These are phyloP conservation scores for Dissoconium aciculare DNA, from an alignment of 2,329 filamentous ascomycete species.

Conservation along the genomic window DNA sequence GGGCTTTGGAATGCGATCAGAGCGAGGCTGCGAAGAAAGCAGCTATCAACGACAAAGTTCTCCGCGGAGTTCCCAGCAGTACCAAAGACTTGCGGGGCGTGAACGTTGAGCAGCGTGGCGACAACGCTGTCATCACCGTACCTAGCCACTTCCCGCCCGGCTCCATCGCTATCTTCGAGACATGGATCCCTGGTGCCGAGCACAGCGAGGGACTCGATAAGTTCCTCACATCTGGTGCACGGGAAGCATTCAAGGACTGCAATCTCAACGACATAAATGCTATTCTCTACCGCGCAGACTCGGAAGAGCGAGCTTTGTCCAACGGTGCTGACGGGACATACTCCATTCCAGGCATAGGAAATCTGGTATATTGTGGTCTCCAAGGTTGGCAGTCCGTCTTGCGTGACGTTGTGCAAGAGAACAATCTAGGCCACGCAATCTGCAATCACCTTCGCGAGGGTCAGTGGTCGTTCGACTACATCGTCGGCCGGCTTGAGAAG, in stretches of 20 bases:
- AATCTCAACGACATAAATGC: constrained; percentile 79
- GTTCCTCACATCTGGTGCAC: constrained; percentile 69
- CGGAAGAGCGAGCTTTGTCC: constrained; percentile 71
- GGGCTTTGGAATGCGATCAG: constrained; percentile 81
- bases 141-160: constrained; percentile 78
- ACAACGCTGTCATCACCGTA: constrained; percentile 66
- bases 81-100: constrained; percentile 62
- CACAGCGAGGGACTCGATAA: constrained; percentile 71
- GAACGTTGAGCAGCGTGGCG: constrained; percentile 52
- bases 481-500: constrained; percentile 58
- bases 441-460: constrained; percentile 87
- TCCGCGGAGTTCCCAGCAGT: constrained; percentile 72
- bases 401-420: constrained; percentile 68
- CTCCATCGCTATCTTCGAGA: constrained; percentile 89
- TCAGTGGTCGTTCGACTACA: constrained; percentile 85
- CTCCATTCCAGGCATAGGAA: constrained; percentile 66
- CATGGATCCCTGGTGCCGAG: constrained; percentile 80
- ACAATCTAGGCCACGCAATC: constrained; percentile 82
- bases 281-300: constrained; percentile 76
- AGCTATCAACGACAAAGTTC: constrained; percentile 51
- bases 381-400: constrained; percentile 97
- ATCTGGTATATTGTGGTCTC: constrained; percentile 85
- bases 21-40: constrained; percentile 51
- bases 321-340: constrained; percentile 75
- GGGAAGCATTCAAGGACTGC: constrained; percentile 60